A percentile compares a stretch with the other conserved stretches of the same genome.
Conservation (phyloP, 2,329 filamentous ascomycete species). For the Cercospora zeina region DNA sequence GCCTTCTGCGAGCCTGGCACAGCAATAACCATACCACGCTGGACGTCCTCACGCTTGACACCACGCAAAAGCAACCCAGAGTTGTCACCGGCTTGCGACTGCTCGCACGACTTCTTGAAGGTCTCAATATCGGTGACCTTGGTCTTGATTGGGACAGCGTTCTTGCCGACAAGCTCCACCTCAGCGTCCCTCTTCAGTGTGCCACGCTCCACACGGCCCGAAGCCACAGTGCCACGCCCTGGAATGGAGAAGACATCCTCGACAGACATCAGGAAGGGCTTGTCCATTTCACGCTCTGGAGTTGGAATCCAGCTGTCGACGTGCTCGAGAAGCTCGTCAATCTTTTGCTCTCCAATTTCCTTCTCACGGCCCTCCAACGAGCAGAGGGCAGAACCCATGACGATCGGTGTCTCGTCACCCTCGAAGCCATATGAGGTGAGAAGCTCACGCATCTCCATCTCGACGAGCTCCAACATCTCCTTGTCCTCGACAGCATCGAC, state of each 20-base stretch:
- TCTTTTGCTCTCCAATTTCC: conserved; percentile 83
- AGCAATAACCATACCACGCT: conserved; percentile 90
- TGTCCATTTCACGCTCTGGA: conserved; percentile 88
- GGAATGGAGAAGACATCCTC: conserved; percentile 65
- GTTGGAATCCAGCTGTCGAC: conserved; percentile 97
- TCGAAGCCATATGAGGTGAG: conserved; percentile 92
- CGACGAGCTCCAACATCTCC: conserved; percentile 99
- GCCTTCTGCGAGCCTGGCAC: conserved; percentile 82
- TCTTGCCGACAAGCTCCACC: conserved; percentile 91
- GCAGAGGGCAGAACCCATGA: conserved; percentile 95
- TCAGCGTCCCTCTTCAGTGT: conserved; percentile 89
- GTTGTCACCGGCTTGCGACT: conserved; percentile 96
- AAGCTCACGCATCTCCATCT: conserved; percentile 99
- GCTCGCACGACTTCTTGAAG: conserved; percentile 99
- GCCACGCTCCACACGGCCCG: conserved; percentile 96
- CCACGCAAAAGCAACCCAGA: conserved; percentile 94
- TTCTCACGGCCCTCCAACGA: conserved; percentile 82
- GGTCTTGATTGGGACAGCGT: conserved; percentile 81
- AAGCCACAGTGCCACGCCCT: conserved; percentile 94
- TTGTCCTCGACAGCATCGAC: conserved; percentile 95
- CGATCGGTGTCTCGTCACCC: conserved; percentile 94
- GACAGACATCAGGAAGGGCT: conserved; percentile 98
- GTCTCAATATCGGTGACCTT: conserved; percentile 99
- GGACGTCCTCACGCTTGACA: conserved; percentile 91
- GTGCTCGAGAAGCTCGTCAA: conserved; percentile 85